Base-by-base conservation (phyloP, 2,329 filamentous ascomycete genomes). In the Xylariaceae sp. region DNA sequence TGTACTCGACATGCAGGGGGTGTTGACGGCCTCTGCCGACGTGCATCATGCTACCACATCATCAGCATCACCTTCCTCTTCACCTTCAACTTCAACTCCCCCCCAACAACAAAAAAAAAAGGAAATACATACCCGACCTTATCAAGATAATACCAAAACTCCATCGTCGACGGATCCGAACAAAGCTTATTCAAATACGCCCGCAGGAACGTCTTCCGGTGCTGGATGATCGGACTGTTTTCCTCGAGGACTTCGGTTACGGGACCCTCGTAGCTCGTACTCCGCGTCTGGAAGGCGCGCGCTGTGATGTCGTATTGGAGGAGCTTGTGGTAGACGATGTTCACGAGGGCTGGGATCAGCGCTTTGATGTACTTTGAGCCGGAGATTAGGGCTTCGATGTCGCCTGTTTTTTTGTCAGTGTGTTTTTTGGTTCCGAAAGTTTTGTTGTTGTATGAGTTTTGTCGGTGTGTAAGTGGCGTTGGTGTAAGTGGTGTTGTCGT, bases 71-170 rank as follows among this genome's bases (percentile, higher is more conserved):
- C 6, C 6, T 8, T 7, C 15, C 4, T 10, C 53, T 18, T 53
- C 35, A 23, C 1, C 4, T 2, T 4, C 10, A 44, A 4, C 42
- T 9, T 10, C n/a, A 4, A 23, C n/a, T n/a, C n/a, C n/a, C n/a
- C n/a, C n/a, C n/a, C n/a, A n/a, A n/a, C n/a, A n/a, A 34, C 39
- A 37, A 37, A 4, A 3, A 23, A 23, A 2, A 5, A 2, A 23
- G 23, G 3, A 4, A 9, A 50, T 11, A 76, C 83, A 71, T 72
- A 86, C 81, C 88, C 89, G 42, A 93, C 89, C 73, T 92, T 92
- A 75, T 92, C 88, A 50, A 93, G 77, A 70, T 93, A 93, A 68
- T 88, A 84, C 89, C 89, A 93, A 72, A 91, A 91, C 62, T 90
- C 86, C 80, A 89, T 85, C 64, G 83, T 84, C 54, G 83, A 86